These are phyloP conservation scores for Malbranchea cinnamomea DNA, from an alignment of 2,329 filamentous ascomycete species.

Conservation along the genomic window DNA sequence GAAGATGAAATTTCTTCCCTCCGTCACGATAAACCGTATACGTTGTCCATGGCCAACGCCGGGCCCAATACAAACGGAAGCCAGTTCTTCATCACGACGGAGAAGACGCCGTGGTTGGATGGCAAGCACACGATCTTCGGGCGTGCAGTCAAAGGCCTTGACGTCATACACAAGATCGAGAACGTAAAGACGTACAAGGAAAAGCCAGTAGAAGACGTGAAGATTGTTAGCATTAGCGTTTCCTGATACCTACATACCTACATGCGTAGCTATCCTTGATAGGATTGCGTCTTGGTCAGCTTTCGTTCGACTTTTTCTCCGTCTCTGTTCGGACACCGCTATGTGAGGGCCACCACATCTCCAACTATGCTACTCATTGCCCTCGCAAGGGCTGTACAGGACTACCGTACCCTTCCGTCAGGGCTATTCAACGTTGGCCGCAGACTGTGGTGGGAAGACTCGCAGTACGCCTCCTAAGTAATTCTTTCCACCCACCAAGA, in stretches of 20 bases:
- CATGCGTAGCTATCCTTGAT: neutral
- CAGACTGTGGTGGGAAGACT: too few relatives aligned
- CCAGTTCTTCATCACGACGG: slow-evolving; percentile 97
- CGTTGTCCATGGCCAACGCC: slow-evolving; percentile 93
- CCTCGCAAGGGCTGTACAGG: too few relatives aligned
- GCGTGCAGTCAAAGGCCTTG: slow-evolving; percentile 72
- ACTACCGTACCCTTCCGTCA: too few relatives aligned
- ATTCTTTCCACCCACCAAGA: too few relatives aligned
- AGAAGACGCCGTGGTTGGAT: slow-evolving; percentile 93
- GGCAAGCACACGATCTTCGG: slow-evolving; percentile 95
- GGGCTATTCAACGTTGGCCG: too few relatives aligned
- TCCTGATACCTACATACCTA: slow-evolving; percentile 9
- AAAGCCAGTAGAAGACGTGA: slow-evolving; percentile 93
- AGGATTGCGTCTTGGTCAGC: neutral
- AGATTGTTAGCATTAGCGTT: slow-evolving; percentile 69
- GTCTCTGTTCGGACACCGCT: too few relatives aligned
- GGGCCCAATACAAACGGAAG: slow-evolving; percentile 89
- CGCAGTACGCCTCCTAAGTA: too few relatives aligned
- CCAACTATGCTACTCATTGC: too few relatives aligned
- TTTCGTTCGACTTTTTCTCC: too few relatives aligned
- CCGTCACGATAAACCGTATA: slow-evolving; percentile 92
- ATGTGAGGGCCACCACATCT: too few relatives aligned
- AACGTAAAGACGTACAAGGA: slow-evolving; percentile 76
- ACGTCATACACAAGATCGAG: slow-evolving; percentile 93
- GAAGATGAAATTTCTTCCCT: slow-evolving; percentile 85